A percentile compares a stretch with the other conserved stretches of the same genome.
These are phyloP conservation scores for Tephrocybe sp. DNA, from an alignment of 768 basidiomycete genomes.

Conservation along the genomic window DNA sequence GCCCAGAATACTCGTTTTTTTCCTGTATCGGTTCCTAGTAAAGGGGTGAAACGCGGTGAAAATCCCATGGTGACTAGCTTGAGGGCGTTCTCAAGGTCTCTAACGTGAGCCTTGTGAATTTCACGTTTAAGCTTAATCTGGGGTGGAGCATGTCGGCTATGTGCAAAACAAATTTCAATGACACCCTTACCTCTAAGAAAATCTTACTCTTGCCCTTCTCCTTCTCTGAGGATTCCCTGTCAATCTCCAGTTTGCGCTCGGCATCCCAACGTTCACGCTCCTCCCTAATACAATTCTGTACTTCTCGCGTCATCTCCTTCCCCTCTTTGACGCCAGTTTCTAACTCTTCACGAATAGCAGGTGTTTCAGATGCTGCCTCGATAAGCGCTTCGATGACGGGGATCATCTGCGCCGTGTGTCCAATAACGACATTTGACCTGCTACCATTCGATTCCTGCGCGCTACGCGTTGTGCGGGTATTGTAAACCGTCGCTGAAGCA, in stretches of 20 bases:
- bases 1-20: conserved; percentile 73
- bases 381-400: conserved; percentile 66
- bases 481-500: conserved; percentile 34
- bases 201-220: conserved; percentile 17
- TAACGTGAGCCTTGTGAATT: conserved; percentile 49
- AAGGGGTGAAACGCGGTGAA: conserved; percentile 52
- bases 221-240: conserved; percentile 18
- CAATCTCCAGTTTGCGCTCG: conserved; percentile 33
- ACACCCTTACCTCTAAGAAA: conserved; percentile 10
- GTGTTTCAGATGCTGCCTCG: conserved; percentile 45
- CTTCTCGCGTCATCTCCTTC: conserved; percentile 53
- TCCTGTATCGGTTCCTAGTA: conserved; percentile 71
- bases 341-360: conserved; percentile 55
- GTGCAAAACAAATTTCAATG: neutral
- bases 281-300: conserved; percentile 50
- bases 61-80: conserved; percentile 47
- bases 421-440: conserved; percentile 18
- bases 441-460: conserved; percentile 22
- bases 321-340: conserved; percentile 56
- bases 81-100: conserved; percentile 54
- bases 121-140: conserved; percentile 46
- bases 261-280: conserved; percentile 63
- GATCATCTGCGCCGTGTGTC: conserved; percentile 61
- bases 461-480: conserved; percentile 48
- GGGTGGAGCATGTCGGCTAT: neutral